Percentiles rank a stretch among this genome's conserved stretches.
phyloP scores from a whole-genome alignment of 352 stramenopile genomes.

The Aphanomyces euteiches region DNA sequence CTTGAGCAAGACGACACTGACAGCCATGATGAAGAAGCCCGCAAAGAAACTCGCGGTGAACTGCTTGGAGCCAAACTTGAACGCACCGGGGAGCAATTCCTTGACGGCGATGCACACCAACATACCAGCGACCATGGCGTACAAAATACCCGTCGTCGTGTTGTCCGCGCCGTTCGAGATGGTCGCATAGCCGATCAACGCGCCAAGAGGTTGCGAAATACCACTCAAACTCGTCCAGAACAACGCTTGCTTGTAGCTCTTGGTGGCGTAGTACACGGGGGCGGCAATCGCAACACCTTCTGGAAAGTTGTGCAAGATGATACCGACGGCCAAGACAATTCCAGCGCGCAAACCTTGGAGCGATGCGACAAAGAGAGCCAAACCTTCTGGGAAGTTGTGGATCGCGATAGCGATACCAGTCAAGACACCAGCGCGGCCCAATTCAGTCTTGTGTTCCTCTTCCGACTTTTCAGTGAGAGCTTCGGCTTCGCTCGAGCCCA shows the following conservation, averaged over 20 bases:
- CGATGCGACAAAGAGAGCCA: slow-evolving; percentile 93
- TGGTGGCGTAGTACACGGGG: slow-evolving; percentile 96
- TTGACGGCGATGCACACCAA: slow-evolving; percentile 91
- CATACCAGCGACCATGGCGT: slow-evolving; percentile 90
- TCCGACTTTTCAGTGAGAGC: slow-evolving; percentile 27
- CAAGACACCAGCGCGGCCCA: slow-evolving; percentile 83
- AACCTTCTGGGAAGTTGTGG: slow-evolving; percentile 97
- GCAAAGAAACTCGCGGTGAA: slow-evolving; percentile 83
- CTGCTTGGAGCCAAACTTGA: slow-evolving; percentile 85
- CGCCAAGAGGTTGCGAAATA: slow-evolving; percentile 89
- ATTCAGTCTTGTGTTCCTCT: slow-evolving; percentile 43
- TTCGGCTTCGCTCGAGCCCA: slow-evolving; percentile 26
- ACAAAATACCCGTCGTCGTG: slow-evolving; percentile 84
- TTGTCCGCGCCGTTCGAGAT: slow-evolving; percentile 53
- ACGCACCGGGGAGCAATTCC: slow-evolving; percentile 88
- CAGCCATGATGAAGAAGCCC: slow-evolving; percentile 85
- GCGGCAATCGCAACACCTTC: slow-evolving; percentile 94
- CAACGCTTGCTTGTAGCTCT: slow-evolving; percentile 89
- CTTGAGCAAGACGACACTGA: slow-evolving; percentile 3
- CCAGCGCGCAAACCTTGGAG: slow-evolving; percentile 87
- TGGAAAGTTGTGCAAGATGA: slow-evolving; percentile 97
- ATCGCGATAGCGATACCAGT: slow-evolving; percentile 94
- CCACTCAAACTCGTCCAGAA: slow-evolving; percentile 87
- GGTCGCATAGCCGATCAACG: slow-evolving; percentile 79
- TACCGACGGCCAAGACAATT: slow-evolving; percentile 89